Base-by-base conservation (phyloP, 2,329 filamentous ascomycete genomes). In the Diaporthe nobilis region DNA sequence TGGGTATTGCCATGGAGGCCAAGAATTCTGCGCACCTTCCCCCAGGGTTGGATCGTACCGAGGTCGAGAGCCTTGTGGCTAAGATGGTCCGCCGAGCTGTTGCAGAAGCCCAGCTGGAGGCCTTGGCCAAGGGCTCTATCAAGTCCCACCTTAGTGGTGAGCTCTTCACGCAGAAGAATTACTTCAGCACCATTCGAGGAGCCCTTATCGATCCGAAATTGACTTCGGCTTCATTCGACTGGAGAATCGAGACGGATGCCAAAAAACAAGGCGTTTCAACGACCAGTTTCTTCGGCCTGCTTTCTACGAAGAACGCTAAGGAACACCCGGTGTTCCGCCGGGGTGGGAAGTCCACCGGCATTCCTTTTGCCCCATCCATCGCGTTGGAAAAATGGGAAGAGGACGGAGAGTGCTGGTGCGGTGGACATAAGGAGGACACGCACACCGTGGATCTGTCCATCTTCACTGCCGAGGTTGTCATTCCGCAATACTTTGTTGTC, bases 341-440 rank as follows among this genome's bases (percentile, higher is more conserved):
- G 22, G 79, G 79, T 17, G 80, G 81, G 42, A 78, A 73, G 67
- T 39, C 70, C 44, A 55, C 28, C 22, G 74, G 22, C 73, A 79
- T 72, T 79, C 71, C 71, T 61, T 79, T 79, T 80, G 85, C 87
- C 1, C 87, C 89, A 0, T 80, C 85, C n/a, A 83, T 87, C 0
- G 95, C 94, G 0, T 87, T 98, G 2, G 82, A 84, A 2, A 85
- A 87, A 4, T 98, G 96, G 95, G 87, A 92, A 13, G 94, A 98
- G 67, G 89, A 93, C 47, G 94, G 94, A 28, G 94, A 98, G 77
- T 97, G 95, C 84, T 98, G 95, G 94, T 98, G 96, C 83, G 92
- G 93, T 6, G 88, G 86, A 4, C 84, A 85, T 20, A 84, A 85
- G 22, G 83, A 84, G 15, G 81, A 82, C 22, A 87, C 87, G 10